Evolutionary conservation across 202 grass and related monocot genomes (phyloP), one percentile per base, ranked within the genome.

Genomic region (Panicum virgatum): DNA sequence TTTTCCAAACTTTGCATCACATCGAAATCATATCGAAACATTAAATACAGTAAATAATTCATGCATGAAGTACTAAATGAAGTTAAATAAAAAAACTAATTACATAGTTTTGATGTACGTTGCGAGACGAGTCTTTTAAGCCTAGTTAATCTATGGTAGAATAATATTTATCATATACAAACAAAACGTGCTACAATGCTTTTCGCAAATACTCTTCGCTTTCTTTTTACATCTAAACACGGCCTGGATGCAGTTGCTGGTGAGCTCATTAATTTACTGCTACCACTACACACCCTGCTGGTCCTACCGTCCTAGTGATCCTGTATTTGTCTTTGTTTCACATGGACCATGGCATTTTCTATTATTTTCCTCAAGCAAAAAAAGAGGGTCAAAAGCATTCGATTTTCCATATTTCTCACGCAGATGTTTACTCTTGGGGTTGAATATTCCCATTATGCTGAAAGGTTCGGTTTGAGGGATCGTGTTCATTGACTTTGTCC

Each of bases 401-500:
- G 56, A 39, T 79, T 50, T 54, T 12, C 40, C 10, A 12, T 32
- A 77, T 54, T 51, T 16, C 1, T 4, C 6, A 81, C 3, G 37
- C 37, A 20, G 22, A 22, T 36, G 48, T 89, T 44, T 72, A 76
- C 25, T 74, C 51, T 8, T 27, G 57, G 11, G 25, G 22, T 79
- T 82, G 50, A 86, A 71, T 57, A 43, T 62, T 75, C 22, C 22
- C 72, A 30, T 22, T 42, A 43, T 32, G 58, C 38, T 57, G 48
- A 4, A 12, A 22, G 6, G 40, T 43, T 73, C 59, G 29, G 43
- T 34, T 22, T 5, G 32, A 76, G 9, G 65, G 69, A 26, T 89
- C 70, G 39, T 72, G 66, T 23, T 44, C 88, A 46, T 86, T 83
- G 86, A 91, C 82, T 80, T 88, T 19, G 82, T 67, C 61, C 38